Evolutionary conservation across 352 stramenopile species (phyloP), one percentile per base, ranked within the genome.

Genomic region (Hyaloperonospora brassicae): DNA sequence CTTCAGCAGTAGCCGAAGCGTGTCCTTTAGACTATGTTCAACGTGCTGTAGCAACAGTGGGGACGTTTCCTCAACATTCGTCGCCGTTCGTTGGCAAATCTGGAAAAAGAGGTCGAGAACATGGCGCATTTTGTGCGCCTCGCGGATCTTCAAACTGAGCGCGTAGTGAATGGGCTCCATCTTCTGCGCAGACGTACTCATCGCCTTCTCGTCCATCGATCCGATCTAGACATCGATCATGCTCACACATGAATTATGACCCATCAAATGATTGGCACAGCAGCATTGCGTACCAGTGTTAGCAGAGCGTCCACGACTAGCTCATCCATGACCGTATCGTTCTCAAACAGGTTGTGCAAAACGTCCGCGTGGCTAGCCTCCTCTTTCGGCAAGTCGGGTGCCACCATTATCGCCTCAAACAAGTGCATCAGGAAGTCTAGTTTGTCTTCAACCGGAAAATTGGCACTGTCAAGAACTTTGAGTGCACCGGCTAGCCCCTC

Each of bases 41-140:
- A 92, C 70, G 49, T 91, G 80, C 52, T 91, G 80, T 10, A 90
- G 50, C 21, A 93, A 57, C 7, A 93, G 51, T 11, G 77, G 80
- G 10, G 78, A 89, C 0, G 75, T 85, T 53, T 91, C 80, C 59
- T 88, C 77, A 34, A 90, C 88, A 22, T 77, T 82, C 24, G 59
- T 78, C 3, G 73, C 77, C n/a, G 77, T 87, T 1, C 73, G 70
- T 13, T 72, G 76, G 34, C 81, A 88, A 24, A 87, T 87, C n/a
- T 76, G 51, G 30, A 84, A 70, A 34, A 94, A 92, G 9, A 89
- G 71, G 13, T 72, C 58, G 30, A 89, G 64, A 36, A 89, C 68
- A 48, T 90, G 77, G 36, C 70, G 70, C 76, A 93, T 87, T 52
- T 87, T 69, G 51, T 91, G 86, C 2, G 77, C 83, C 34, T 83